Evolutionary conservation across 208 protist species (phyloP).

Genomic region (Wallacemonas sp.): DNA sequence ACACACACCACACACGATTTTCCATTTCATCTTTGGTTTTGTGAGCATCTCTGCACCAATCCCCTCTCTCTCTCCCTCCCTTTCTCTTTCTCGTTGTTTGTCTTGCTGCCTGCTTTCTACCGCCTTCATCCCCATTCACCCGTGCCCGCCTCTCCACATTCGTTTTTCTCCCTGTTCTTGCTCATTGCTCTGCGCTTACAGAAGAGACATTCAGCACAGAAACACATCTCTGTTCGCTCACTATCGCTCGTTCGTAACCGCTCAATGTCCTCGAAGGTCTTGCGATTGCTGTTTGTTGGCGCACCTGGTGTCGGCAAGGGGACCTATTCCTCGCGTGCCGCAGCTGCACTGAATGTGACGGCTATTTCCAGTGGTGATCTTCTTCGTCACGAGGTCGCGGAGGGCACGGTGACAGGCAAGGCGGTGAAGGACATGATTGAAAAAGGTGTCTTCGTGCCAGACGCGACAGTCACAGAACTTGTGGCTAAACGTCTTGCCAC

Average conservation of each 20-base stretch:
- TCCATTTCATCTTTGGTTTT: too few relatives aligned
- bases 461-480: conserved; percentile 73
- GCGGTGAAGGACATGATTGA: conserved; percentile 56
- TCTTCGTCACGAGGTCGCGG: conserved; percentile 77
- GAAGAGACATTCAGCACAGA: too few relatives aligned
- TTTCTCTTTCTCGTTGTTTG: too few relatives aligned
- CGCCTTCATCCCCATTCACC: too few relatives aligned
- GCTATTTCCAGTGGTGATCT: conserved; percentile 93
- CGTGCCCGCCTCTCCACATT: too few relatives aligned
- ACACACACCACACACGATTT: too few relatives aligned
- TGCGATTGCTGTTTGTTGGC: conserved; percentile 85
- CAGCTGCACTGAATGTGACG: conserved; percentile 59
- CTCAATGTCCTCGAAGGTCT: conserved; percentile 27
- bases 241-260: neutral
- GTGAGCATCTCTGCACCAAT: too few relatives aligned
- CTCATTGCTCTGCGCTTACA: neutral
- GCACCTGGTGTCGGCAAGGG: conserved; percentile 93
- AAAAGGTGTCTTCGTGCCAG: conserved; percentile 71
- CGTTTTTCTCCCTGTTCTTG: neutral
- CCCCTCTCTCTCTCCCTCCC: too few relatives aligned
- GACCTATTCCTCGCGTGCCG: conserved; percentile 88
- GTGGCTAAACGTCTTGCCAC: conserved; percentile 39
- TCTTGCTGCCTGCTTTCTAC: too few relatives aligned
- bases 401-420: conserved; percentile 38
- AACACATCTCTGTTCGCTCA: neutral